Percentiles rank a stretch among this genome's conserved stretches.
phyloP scores from a whole-genome alignment of 768 basidiomycete genomes.

The Sarcodon aspratus region DNA sequence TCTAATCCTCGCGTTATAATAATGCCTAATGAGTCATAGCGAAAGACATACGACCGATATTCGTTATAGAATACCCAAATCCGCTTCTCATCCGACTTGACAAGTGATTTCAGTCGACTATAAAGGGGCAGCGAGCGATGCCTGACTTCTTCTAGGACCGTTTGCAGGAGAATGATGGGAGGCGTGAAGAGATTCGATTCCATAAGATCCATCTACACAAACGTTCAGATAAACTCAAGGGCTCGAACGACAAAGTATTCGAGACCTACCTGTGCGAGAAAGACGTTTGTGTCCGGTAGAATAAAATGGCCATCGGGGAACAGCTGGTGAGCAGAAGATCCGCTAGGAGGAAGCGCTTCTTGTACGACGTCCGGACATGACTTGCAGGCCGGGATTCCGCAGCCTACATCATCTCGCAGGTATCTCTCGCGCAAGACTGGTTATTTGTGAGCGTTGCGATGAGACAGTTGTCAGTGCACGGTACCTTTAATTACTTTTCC shows the following conservation, averaged over 20 bases:
- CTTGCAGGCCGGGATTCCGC: constrained; percentile 66
- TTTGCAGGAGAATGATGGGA: constrained; percentile 87
- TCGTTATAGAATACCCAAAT: constrained; percentile 85
- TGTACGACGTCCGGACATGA: constrained; percentile 36
- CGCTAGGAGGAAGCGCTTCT: constrained; percentile 44
- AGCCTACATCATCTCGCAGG: constrained; percentile 82
- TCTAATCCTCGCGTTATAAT: constrained; percentile 23
- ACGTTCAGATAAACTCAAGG: background rate
- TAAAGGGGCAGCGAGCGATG: constrained; percentile 89
- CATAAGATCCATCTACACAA: constrained; percentile 80
- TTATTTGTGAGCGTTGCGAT: background rate
- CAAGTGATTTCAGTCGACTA: constrained; percentile 80
- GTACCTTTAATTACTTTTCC: constrained; percentile 92
- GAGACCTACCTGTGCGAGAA: constrained; percentile 67
- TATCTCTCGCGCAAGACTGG: constrained; percentile 85
- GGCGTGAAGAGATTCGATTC: constrained; percentile 64
- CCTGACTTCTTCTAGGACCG: constrained; percentile 92
- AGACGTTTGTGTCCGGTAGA: constrained; percentile 91
- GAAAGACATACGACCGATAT: constrained; percentile 54
- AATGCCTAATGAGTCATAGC: background rate
- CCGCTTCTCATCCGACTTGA: constrained; percentile 77
- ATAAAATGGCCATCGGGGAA: constrained; percentile 69
- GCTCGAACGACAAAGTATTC: background rate
- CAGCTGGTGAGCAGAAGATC: constrained; percentile 41
- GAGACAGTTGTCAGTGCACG: background rate